Evolutionary conservation across 164 flowering plant genomes (phyloP), one percentile per base, ranked within the genome.

Genomic region (Stephania cephalantha): DNA sequence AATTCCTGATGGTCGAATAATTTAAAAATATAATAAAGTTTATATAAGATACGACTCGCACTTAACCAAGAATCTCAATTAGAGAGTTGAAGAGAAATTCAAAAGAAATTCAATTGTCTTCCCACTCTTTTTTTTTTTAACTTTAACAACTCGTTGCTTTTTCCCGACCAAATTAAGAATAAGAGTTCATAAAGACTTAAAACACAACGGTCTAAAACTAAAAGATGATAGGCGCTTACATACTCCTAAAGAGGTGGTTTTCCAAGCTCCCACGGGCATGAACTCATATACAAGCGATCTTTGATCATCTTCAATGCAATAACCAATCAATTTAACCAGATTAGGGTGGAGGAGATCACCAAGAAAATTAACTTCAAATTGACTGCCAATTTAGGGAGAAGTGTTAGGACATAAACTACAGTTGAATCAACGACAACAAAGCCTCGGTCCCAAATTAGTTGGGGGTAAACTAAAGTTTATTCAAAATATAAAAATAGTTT

Each of bases 261-360:
- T 93, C 97, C 86, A 93, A 84, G 87, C 97, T 93, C 79, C 97
- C 97, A 73, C 97, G 88, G 72, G 96, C 96, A 93, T 89, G 73
- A 90, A 93, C 82, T 93, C 97, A 74, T 93, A 93, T 1, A 89
- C 97, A 15, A 93, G 89, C 82, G 91, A 74, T 82, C 97, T 85
- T 70, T 93, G 94, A 86, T 93, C 93, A 82, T 93, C 97, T 85
- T 93, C 97, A 67, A 90, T 91, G 82, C 97, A 93, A 74, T 89
- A 93, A 74, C 97, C 97, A 73, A 93, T 87, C 72, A 93, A 81
- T 78, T 90, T 90, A 67, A 93, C 97, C 82, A 93, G 81, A 86
- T 93, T 87, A 25, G 92, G 90, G 83, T 91, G 94, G 31, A 91
- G 81, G 45, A 93, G 96, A 70, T 93, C 94, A 73, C 97, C 95